phyloP scores from a whole-genome alignment of 352 stramenopile species.

The Thalassiosira gravida region DNA sequence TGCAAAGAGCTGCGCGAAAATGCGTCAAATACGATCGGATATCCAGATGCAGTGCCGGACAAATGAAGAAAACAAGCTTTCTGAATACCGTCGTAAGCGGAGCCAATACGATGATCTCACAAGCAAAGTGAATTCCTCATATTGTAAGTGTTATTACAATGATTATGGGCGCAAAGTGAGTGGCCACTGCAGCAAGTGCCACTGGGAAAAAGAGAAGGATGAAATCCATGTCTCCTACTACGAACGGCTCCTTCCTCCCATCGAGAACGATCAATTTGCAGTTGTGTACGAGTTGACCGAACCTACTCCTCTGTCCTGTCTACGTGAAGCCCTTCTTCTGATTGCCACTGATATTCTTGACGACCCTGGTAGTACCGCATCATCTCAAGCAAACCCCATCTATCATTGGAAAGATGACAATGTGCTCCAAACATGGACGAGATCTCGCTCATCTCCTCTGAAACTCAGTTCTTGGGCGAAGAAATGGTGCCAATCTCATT shows the following conservation, averaged over 20 bases:
- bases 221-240: constrained; percentile 16
- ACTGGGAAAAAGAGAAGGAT: constrained; percentile 15
- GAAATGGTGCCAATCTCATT: constrained; percentile 11
- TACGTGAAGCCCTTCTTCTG: constrained; percentile 8
- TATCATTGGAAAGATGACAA: constrained; percentile 23
- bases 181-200: not conserved
- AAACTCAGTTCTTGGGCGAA: constrained; percentile 13
- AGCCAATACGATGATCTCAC: constrained; percentile 11
- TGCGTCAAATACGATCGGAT: constrained; percentile 2
- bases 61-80: constrained; percentile 12
- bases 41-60: constrained; percentile 6
- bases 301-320: constrained; percentile 10
- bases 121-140: constrained; percentile 4
- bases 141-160: constrained; percentile 11
- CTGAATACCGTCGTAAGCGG: constrained; percentile 1
- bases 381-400: not conserved
- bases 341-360: constrained; percentile 10
- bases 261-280: constrained; percentile 11
- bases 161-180: constrained; percentile 1
- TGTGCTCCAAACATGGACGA: constrained; percentile 1
- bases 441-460: constrained; percentile 3
- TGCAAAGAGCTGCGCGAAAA: constrained; percentile 6
- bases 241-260: constrained; percentile 8
- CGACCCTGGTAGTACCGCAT: constrained; percentile 2
- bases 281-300: constrained; percentile 21